phyloP scores from a whole-genome alignment of 768 basidiomycete genomes.

The Kwoniella newhampshirensis region DNA sequence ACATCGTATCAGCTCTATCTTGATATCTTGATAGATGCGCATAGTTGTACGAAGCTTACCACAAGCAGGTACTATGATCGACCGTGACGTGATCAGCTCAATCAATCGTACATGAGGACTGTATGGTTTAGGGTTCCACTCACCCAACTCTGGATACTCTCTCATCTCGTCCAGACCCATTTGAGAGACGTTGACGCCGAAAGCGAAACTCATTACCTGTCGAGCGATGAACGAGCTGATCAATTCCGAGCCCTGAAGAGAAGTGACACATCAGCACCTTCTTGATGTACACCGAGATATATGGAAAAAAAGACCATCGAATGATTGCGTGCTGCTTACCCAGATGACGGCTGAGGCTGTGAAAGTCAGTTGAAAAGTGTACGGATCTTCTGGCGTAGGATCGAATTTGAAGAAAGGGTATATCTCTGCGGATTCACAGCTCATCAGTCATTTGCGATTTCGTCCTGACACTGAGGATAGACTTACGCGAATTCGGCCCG shows the following conservation, averaged over 20 bases:
- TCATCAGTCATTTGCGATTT: too few relatives aligned
- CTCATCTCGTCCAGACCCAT: slow-evolving; percentile 55
- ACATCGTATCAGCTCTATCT: slow-evolving; percentile 11
- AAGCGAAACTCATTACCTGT: slow-evolving; percentile 45
- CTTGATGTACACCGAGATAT: too few relatives aligned
- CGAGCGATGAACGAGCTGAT: slow-evolving; percentile 53
- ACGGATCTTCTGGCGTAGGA: slow-evolving; percentile 53
- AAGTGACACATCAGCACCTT: neutral
- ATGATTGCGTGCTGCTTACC: slow-evolving; percentile 44
- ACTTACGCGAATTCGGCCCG: slow-evolving; percentile 54
- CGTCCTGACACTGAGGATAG: neutral
- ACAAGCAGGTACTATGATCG: slow-evolving; percentile 30
- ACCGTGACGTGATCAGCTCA: neutral
- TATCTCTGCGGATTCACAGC: too few relatives aligned
- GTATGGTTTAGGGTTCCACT: slow-evolving; percentile 4
- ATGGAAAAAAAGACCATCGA: neutral
- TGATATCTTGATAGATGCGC: too few relatives aligned
- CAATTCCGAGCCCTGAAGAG: slow-evolving; percentile 52
- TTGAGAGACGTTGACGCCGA: slow-evolving; percentile 53
- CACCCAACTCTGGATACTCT: slow-evolving; percentile 53
- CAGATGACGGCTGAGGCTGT: slow-evolving; percentile 55
- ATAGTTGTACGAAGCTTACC: slow-evolving; percentile 36
- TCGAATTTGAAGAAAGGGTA: slow-evolving; percentile 57
- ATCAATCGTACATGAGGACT: too few relatives aligned
- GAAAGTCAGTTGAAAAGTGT: slow-evolving; percentile 56